A percentile compares a stretch with the other conserved stretches of the same genome.
Evolutionary conservation across 148 eudicot genomes (phyloP).

Genomic region (Rhododendron mucronatum): DNA sequence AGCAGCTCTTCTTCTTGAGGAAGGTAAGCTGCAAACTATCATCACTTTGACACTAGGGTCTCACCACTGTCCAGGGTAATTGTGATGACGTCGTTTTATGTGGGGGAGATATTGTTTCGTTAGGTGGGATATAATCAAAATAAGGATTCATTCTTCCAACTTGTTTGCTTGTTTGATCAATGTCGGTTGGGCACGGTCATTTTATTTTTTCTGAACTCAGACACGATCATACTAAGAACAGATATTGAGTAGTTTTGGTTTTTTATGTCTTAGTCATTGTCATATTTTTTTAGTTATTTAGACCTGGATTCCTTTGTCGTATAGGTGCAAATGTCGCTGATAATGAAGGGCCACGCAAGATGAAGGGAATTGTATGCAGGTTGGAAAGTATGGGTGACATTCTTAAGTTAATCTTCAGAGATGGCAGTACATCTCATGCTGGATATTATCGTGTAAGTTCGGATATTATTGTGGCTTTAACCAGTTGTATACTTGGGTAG

Average conservation of each 20-base stretch:
- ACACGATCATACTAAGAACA: neutral
- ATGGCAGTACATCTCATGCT: conserved; percentile 76
- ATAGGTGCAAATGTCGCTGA: conserved; percentile 52
- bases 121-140: neutral
- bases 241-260: neutral
- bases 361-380: conserved; percentile 56
- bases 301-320: neutral
- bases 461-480: neutral
- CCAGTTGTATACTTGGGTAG: neutral
- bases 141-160: neutral
- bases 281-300: neutral
- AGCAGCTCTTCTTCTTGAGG: conserved; percentile 85
- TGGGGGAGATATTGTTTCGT: neutral
- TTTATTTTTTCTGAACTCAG: neutral
- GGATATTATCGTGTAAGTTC: conserved; percentile 77
- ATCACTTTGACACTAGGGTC: neutral
- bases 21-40: conserved; percentile 46
- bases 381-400: conserved; percentile 78
- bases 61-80: neutral
- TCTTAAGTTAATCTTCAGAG: conserved; percentile 65
- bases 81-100: neutral
- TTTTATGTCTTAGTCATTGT: neutral
- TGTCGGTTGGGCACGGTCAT: neutral
- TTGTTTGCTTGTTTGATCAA: neutral
- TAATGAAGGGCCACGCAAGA: conserved; percentile 49